These are phyloP conservation scores for Pleurotus platypus DNA, from an alignment of 768 basidiomycete species.

Conservation along the genomic window DNA sequence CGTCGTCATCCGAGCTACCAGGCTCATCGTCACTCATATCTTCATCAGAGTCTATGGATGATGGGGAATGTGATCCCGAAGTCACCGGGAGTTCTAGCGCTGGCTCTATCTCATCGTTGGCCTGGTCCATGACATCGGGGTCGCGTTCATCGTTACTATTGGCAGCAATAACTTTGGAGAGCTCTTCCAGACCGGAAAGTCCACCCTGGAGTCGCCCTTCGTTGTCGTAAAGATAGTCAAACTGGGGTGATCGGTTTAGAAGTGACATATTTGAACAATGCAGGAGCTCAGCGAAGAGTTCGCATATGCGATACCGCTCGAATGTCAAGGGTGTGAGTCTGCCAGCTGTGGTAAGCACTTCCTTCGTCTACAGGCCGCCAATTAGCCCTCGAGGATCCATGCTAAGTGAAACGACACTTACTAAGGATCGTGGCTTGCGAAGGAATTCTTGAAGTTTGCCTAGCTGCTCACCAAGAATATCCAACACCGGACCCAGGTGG, in stretches of 20 bases:
- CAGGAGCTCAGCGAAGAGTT: constrained; percentile 92
- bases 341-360: constrained; percentile 73
- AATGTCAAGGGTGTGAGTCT: constrained; percentile 79
- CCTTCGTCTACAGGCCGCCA: constrained; percentile 48
- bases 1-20: constrained; percentile 75
- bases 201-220: constrained; percentile 90
- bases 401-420: constrained; percentile 31
- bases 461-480: constrained; percentile 66
- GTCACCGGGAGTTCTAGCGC: constrained; percentile 68
- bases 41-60: constrained; percentile 65
- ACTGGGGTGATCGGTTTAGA: constrained; percentile 75
- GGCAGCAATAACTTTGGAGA: constrained; percentile 79
- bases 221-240: constrained; percentile 68
- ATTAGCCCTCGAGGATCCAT: constrained; percentile 10
- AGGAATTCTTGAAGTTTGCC: constrained; percentile 69
- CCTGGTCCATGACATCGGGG: constrained; percentile 56
- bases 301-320: constrained; percentile 94
- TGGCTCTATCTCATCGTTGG: constrained; percentile 56
- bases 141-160: constrained; percentile 52
- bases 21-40: constrained; percentile 70
- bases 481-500: constrained; percentile 80
- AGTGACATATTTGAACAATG: constrained; percentile 99
- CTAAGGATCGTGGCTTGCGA: constrained; percentile 70
- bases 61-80: constrained; percentile 45
- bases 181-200: constrained; percentile 74